Evolutionary conservation across 176 grass and related monocot genomes (phyloP), one percentile per base, ranked within the genome.

Genomic region (Avena insularis): DNA sequence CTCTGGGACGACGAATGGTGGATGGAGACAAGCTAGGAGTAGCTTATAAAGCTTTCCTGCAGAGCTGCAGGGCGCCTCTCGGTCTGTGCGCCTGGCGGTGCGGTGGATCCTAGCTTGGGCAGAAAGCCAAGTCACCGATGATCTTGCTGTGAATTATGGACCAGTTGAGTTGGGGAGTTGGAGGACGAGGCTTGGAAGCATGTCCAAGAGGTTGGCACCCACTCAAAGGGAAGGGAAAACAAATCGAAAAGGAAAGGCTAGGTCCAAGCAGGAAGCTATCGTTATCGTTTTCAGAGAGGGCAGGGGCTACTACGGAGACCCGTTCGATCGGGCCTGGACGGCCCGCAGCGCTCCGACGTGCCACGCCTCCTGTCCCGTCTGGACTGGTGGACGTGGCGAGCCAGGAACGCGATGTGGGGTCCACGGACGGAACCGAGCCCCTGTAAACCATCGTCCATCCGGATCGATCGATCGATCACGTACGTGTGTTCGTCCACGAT

Each of bases 101-200:
- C 1, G 0, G 70, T 74, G 71, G 71, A 75, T 53, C 72, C 86
- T 88, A 84, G 57, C 83, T 88, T 86, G 64, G 79, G 59, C 69
- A 31, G 70, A 23, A 91, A 61, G 90, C 79, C 90, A 88, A 85
- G 86, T 38, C 66, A 35, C 5, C 71, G 6, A 6, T 23, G 45
- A 47, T 54, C 33, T 35, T 59, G 10, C 23, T 29, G 25, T 63
- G n/a, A 43, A 43, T 43, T 7, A 58, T 36, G 8, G 33, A 20
- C 73, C 20, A 50, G 82, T 81, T 84, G 89, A 2, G 29, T 29
- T 29, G 29, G 29, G 29, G 54, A 57, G 38, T 15, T 54, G 73
- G 73, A 53, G 3, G 81, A 78, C 78, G 85, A 98, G 88, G 83
- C 94, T 94, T 98, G 82, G 90, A 98, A 96, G 97, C 85, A 96